Evolutionary conservation across 352 stramenopile genomes (phyloP), one percentile per base, ranked within the genome.

Genomic region (Aphanomyces astaci): DNA sequence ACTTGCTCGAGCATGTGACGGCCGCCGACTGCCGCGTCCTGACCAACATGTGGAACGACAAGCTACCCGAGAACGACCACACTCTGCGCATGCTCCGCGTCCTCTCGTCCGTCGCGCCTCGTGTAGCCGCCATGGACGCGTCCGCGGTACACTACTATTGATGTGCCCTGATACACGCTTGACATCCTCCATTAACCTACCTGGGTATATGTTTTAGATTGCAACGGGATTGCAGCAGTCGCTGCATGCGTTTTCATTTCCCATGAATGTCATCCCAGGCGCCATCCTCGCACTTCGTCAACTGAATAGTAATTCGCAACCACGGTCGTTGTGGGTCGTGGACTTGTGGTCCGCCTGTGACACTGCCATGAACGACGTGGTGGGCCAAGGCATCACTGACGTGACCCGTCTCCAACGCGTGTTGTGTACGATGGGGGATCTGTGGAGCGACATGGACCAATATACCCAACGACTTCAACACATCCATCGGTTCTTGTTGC

Each of bases 21-120:
- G 83, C 17, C 22, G 30, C 36, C 19, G 87, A 90, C 40, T 73
- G 88, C 52, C 72, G 75, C 27, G 77, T 90, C 25, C 76, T 95
- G 10, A 82, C 92, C n/a, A 74, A 86, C 17, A 91, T 82, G 71
- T 95, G 86, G 86, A 88, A 86, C 59, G 87, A 85, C 56, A 71
- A 92, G 13, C 83, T 90, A 57, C 75, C 86, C 24, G 77, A 92
- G 33, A 76, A 84, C 40, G 84, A 95, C 27, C 81, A 85, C 4
- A 86, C 84, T 9, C 91, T 92, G 63, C 83, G 84, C 1, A 92
- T 94, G 73, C 67, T 95, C 15, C 87, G 87, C 2, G 87, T 95
- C 13, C 84, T 95, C 45, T 82, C 84, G 3, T 81, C 83, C 0
- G 71, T 95, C 43, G 81, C 86, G 11, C 79, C 85, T 0, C 73